Evolutionary conservation across 139 green algal species (phyloP).

Genomic region (Chlamydomonas incerta): DNA sequence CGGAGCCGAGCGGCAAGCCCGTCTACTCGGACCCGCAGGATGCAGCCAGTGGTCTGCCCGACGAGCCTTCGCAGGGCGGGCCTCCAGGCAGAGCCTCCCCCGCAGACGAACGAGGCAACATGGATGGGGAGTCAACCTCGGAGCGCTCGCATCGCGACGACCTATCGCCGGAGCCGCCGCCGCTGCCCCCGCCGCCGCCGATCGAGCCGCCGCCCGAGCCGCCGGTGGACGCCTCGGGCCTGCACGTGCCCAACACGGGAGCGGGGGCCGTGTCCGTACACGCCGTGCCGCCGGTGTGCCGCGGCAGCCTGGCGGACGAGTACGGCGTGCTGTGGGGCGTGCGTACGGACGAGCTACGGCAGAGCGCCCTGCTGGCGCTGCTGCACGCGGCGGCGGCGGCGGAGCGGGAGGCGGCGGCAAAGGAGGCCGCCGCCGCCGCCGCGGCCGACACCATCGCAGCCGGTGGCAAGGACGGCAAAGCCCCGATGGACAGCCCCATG

Average conservation of each 20-base stretch:
- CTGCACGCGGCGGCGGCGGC: not conserved
- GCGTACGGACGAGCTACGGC: constrained; percentile 18
- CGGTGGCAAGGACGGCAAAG: not conserved
- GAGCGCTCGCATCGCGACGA: not conserved
- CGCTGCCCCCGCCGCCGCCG: not conserved
- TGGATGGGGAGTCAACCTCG: no score
- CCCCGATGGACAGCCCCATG: no score
- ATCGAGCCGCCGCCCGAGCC: not conserved
- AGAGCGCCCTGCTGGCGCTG: not conserved
- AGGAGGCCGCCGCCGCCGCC: not conserved
- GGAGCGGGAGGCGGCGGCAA: not conserved
- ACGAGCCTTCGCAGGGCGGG: no score
- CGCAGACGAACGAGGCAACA: no score
- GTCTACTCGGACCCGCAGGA: no score
- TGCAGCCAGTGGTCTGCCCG: no score
- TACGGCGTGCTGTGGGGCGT: constrained; percentile 38
- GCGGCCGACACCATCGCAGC: not conserved
- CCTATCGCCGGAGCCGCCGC: no score
- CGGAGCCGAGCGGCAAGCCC: no score
- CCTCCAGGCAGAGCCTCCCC: no score
- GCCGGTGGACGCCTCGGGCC: not conserved
- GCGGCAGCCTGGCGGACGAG: constrained; percentile 25
- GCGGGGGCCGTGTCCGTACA: not conserved
- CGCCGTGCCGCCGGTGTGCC: not conserved
- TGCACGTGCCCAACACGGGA: not conserved